Evolutionary conservation across 1,284 basidiomycete genomes (phyloP), one percentile per base, ranked within the genome.

Genomic region (Dichomitus squalens): DNA sequence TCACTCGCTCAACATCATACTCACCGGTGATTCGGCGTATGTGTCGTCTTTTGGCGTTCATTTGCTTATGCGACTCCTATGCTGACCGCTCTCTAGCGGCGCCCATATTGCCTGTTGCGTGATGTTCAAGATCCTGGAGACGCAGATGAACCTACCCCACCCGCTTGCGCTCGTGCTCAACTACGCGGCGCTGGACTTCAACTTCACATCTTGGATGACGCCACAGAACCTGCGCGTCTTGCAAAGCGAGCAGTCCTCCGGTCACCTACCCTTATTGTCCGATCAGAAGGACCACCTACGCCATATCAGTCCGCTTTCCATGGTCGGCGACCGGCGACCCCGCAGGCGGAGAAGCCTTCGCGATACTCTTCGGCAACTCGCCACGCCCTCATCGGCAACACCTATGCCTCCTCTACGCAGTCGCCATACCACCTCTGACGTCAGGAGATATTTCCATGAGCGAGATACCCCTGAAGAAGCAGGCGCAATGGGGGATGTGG

Each of bases 131-230:
- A 85, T 95, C 44, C 76, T 97, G 38, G 93, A 97, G 53, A 74
- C 79, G 79, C 64, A 84, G 81, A 65, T 75, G 72, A 57, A 74
- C 59, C 69, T 86, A 33, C 79, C 79, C 11, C 76, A 77, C 23
- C 96, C 96, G 0, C 77, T 90, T 44, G 91, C 93, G 0, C 78
- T 98, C 50, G 86, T 97, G 23, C 84, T 97, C 53, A 89, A 81
- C 66, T 93, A 93, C 70, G 80, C 90, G 58, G 92, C 79, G 18
- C 83, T 98, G 50, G 96, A 98, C 72, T 98, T 99, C 78, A 96
- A 97, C 72, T 98, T 96, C 71, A 93, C 92, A 0, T 94, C 94
- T 23, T 99, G 96, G 96, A 98, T 98, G 95, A 88, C 95, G 0
- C 88, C 90, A 1, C 83, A 84, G 20, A 89, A 97, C 72, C 79